A percentile compares a stretch with the other conserved stretches of the same genome.
phyloP scores from a whole-genome alignment of 345 rosid genomes.

The Litchi chinensis region DNA sequence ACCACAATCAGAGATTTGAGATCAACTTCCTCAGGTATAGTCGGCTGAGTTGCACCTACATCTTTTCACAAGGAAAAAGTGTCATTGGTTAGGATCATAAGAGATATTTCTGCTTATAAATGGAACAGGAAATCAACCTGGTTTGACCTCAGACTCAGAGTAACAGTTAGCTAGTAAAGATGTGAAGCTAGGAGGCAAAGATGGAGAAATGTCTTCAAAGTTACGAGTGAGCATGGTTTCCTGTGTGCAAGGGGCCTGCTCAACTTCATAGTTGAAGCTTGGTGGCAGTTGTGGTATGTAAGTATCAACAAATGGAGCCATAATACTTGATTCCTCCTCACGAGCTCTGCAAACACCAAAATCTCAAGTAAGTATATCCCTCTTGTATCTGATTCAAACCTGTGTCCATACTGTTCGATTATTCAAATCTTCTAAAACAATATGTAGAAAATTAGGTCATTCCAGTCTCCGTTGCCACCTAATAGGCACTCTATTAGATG shows the following conservation, averaged over 20 bases:
- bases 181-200: conserved; percentile 80
- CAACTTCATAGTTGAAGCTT: conserved; percentile 39
- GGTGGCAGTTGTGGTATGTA: conserved; percentile 42
- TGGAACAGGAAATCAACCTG: conserved; percentile 43
- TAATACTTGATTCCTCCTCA: conserved; percentile 35
- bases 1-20: conserved; percentile 82
- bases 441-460: conserved; percentile 1
- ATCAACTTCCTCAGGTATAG: conserved; percentile 38
- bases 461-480: conserved; percentile 42
- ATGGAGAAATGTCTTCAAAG: conserved; percentile 28
- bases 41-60: conserved; percentile 42
- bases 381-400: background rate
- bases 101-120: conserved; percentile 10
- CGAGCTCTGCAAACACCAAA: conserved; percentile 41
- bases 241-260: conserved; percentile 35
- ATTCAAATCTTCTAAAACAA: conserved; percentile 1
- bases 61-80: conserved; percentile 18
- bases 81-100: conserved; percentile 18
- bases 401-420: background rate
- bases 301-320: conserved; percentile 20
- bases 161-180: conserved; percentile 63
- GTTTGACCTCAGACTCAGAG: conserved; percentile 46
- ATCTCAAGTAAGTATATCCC: conserved; percentile 16
- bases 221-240: conserved; percentile 29
- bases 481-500: conserved; percentile 29